Base-by-base conservation (phyloP, 495 filamentous ascomycete species). In the Copromyces sp. region DNA sequence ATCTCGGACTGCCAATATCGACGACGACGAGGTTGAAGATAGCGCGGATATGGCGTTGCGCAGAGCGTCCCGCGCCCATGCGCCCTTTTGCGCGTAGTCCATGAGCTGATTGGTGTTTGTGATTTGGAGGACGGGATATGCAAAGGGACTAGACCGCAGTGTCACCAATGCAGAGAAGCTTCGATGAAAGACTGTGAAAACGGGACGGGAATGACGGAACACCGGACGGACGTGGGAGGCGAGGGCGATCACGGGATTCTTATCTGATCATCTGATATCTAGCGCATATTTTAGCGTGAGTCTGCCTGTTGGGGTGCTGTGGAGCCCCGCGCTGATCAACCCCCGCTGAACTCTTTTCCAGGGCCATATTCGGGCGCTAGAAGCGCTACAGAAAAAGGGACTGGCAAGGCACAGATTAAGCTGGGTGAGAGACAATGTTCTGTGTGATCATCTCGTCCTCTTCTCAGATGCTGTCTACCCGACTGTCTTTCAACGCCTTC, bases 201-300 rank as follows among this genome's bases (percentile, higher is more conserved):
- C 47, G 38, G 35, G 69, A 74, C 7, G n/a, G 59, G 68, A 35
- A 17, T 29, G 59, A 39, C 32, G 29, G 11, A n/a, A 11, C 6
- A 24, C 12, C 29, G 61, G 24, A 24, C 24, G 24, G 65, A 42
- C 61, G 14, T 39, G 53, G 1, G 37, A 39, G 35, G 61, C 5
- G 12, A 24, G 20, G 53, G 32, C 72, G n/a, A 68, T 35, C 29
- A 65, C 14, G 14, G 29, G 14, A 74, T 70, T 70, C 73, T 74
- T 74, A 74, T 74, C 73, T 68, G 73, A 74, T 74, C 17, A 74
- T 74, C 73, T 61, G 73, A 74, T 74, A 68, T 17, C 32, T 65
- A 35, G 53, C 53, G 53, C 29, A 65, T 14, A 16, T 32, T 35
- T 61, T 61, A 61, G 53, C 53, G 53, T 8, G 53, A 8, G 12